Evolutionary conservation across 2,329 filamentous ascomycete genomes (phyloP), one percentile per base, ranked within the genome.

Genomic region (Neonectria coccinea): DNA sequence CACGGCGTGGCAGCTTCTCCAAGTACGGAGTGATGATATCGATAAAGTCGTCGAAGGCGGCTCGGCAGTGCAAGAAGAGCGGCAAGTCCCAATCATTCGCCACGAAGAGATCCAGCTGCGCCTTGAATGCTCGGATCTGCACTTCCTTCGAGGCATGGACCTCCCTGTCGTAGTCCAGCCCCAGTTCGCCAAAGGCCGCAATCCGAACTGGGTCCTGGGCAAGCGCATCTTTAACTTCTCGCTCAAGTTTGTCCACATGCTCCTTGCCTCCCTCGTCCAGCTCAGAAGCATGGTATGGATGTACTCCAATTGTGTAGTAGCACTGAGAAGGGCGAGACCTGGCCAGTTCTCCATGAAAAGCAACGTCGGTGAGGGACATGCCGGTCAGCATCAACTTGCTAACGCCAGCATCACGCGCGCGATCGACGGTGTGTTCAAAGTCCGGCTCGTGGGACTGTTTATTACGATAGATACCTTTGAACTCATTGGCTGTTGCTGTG

Each of bases 201-300:
- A 85, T 68, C 2, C 78, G 73, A 67, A 71, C 64, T 0, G 69
- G 56, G 1, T 73, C 45, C 16, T 76, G 68, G 1, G 69, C 64
- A 2, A 78, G 64, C 0, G 74, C 73, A 10, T 59, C 62, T 25
- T 73, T 70, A 3, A 74, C 73, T 29, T 68, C 68, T 25, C 67
- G 63, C 55, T 68, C 71, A n/a, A 74, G 47, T 27, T 71, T 64
- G 10, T 57, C 58, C 11, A 74, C 60, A 33, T 74, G 72, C 10
- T 68, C 48, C 51, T 72, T 65, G 3, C 73, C 72, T 22, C 72
- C 72, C 9, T 69, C 60, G 7, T 81, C 80, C 1, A 83, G 79
- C 60, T 85, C 82, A 0, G 70, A 70, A 0, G 82, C 83, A 52
- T 86, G 82, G 59, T 86, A 86, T 0, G 83, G 83, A 61, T 86